Evolutionary conservation across 495 filamentous ascomycete species (phyloP), one percentile per base, ranked within the genome.

Genomic region (Evansstolkia leycettana): DNA sequence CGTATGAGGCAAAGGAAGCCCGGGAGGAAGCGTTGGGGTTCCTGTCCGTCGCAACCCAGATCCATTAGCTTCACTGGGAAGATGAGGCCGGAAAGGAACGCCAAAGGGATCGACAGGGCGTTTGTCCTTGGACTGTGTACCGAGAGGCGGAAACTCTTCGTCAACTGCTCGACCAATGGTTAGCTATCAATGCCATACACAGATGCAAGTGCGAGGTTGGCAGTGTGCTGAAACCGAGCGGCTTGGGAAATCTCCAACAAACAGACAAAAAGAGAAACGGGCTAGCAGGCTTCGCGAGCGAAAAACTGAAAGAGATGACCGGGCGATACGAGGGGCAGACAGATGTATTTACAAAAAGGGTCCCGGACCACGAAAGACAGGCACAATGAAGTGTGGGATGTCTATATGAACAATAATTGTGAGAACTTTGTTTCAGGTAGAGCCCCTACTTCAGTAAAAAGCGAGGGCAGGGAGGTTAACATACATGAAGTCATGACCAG

Each of bases 401-500:
- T 67, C 65, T 60, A 60, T 58, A 55, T 49, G 50, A 50, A 65
- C 55, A 57, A 48, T 55, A 52, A 41, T 52, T 54, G 68, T 72
- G 59, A 70, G 68, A 70, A 62, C 57, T 62, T 67, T 53, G 44
- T 65, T 66, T 69, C 63, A 59, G 51, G 59, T 69, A 66, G 55
- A 50, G 51, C 55, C 64, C 28, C 64, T 60, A 60, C 57, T 65
- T 52, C 48, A 48, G 39, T 50, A 52, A 48, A 55, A 63, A 59
- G 58, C 50, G 58, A 67, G 66, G 65, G 54, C 57, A 69, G 65
- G 67, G 63, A 69, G 60, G 57, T 64, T 84, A 85, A 84, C 80
- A 76, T 87, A 87, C 82, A 87, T 78, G 67, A 72, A 63, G 66
- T 64, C 70, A 65, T 59, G 70, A 68, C 61, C 64, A 76, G 72